phyloP scores from a whole-genome alignment of 2,329 filamentous ascomycete species.

The Zymoseptoria pseudotritici region DNA sequence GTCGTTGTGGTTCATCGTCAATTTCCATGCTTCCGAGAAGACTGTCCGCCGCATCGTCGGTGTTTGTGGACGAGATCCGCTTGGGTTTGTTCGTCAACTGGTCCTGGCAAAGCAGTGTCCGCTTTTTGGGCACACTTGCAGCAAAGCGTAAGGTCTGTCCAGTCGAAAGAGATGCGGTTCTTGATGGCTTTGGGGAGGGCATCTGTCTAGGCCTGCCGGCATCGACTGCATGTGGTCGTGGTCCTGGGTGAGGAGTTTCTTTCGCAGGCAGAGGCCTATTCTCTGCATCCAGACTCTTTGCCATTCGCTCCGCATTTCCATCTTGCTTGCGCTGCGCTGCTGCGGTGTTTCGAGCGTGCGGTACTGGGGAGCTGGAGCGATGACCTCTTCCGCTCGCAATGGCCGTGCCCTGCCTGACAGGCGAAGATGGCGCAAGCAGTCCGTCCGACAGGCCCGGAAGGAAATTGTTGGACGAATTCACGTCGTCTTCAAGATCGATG shows the following conservation, averaged over 20 bases:
- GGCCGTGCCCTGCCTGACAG: slow-evolving; percentile 6
- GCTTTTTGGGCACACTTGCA: slow-evolving; percentile 34
- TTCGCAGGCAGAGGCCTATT: neutral
- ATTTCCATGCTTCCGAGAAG: slow-evolving; percentile 15
- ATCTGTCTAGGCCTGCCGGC: neutral
- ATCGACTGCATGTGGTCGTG: neutral
- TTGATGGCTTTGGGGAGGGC: neutral
- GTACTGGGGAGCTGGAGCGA: neutral
- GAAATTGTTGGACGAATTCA: slow-evolving; percentile 19
- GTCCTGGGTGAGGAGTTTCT: neutral
- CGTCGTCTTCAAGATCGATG: slow-evolving; percentile 33
- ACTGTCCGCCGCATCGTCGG: slow-evolving; percentile 7
- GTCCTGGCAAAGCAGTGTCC: slow-evolving; percentile 36
- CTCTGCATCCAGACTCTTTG: neutral
- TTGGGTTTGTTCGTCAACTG: slow-evolving; percentile 17
- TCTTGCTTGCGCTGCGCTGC: neutral
- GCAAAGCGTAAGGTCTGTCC: slow-evolving; percentile 33
- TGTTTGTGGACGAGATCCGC: slow-evolving; percentile 10
- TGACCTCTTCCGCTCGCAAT: neutral
- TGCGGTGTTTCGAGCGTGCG: neutral
- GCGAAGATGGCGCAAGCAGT: slow-evolving; percentile 18
- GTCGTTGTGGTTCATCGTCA: slow-evolving; percentile 16
- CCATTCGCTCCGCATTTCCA: neutral
- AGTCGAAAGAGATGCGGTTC: slow-evolving; percentile 6
- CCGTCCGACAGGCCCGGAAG: slow-evolving; percentile 23